These are phyloP conservation scores for Phylloporus rhodoxanthus DNA, from an alignment of 768 basidiomycete genomes.

Conservation along the genomic window DNA sequence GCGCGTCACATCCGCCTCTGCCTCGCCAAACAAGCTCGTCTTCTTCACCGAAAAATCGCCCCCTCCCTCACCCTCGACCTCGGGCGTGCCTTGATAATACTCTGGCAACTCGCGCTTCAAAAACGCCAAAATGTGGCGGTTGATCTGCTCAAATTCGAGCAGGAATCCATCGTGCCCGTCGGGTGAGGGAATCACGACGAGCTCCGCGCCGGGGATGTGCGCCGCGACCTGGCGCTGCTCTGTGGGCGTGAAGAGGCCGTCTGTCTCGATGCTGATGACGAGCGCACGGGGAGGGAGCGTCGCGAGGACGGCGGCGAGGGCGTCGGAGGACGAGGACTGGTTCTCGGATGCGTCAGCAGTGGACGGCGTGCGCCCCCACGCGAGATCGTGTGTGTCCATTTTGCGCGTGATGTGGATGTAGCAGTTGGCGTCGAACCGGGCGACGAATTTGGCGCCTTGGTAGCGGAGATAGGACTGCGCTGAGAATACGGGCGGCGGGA, in stretches of 20 bases:
- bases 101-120: constrained; percentile 68
- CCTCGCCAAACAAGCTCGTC: constrained; percentile 95
- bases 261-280: constrained; percentile 86
- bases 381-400: constrained; percentile 90
- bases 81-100: constrained; percentile 41
- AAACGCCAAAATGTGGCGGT: constrained; percentile 65
- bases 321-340: constrained; percentile 12
- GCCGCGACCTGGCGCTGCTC: constrained; percentile 83
- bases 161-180: constrained; percentile 98
- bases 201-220: constrained; percentile 70
- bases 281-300: constrained; percentile 72
- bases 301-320: constrained; percentile 52
- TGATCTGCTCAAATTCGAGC: constrained; percentile 94
- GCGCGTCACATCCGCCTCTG: constrained; percentile 57
- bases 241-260: constrained; percentile 88
- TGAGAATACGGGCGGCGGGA: constrained; percentile 52
- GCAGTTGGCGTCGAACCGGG: constrained; percentile 97
- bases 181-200: constrained; percentile 75
- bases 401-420: constrained; percentile 79
- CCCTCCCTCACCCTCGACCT: constrained; percentile 28
- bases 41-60: constrained; percentile 75
- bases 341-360: neutral
- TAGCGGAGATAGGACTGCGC: constrained; percentile 97
- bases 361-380: constrained; percentile 45
- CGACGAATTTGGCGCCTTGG: constrained; percentile 95